phyloP scores from a whole-genome alignment of 768 basidiomycete genomes.

The Collybia nuda region DNA sequence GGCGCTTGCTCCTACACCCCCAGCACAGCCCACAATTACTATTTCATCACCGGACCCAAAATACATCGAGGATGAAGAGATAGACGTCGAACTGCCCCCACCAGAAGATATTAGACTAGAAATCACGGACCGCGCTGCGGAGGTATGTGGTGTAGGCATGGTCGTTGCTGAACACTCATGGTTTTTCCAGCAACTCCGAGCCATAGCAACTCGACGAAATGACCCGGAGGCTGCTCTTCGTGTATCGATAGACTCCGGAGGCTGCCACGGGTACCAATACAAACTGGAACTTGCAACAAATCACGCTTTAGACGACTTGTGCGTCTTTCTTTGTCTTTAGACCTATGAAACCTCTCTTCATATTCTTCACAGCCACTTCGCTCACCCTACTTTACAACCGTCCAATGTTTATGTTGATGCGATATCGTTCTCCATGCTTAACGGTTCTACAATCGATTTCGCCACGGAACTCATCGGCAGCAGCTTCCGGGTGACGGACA shows the following conservation, averaged over 20 bases:
- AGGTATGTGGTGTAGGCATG: constrained; percentile 41
- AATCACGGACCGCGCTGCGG: constrained; percentile 75
- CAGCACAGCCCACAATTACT: constrained; percentile 46
- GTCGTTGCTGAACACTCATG: constrained; percentile 1
- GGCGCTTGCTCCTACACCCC: constrained; percentile 40
- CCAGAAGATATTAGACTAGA: constrained; percentile 51
- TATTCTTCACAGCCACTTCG: constrained; percentile 52
- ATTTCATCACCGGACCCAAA: constrained; percentile 49
- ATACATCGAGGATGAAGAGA: constrained; percentile 58
- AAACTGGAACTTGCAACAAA: constrained; percentile 78
- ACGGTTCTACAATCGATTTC: constrained; percentile 88
- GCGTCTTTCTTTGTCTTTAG: constrained; percentile 26
- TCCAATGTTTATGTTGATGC: constrained; percentile 85
- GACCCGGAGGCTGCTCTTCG: constrained; percentile 69
- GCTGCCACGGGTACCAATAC: constrained; percentile 98
- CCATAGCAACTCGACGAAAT: constrained; percentile 65
- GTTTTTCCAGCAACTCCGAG: constrained; percentile 67
- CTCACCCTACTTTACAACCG: constrained; percentile 68
- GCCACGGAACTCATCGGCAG: constrained; percentile 95
- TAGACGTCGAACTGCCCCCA: constrained; percentile 61
- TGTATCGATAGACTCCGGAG: constrained; percentile 88
- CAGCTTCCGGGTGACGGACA: constrained; percentile 78
- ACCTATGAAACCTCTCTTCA: constrained; percentile 5
- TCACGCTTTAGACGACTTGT: constrained; percentile 82
- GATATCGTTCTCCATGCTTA: constrained; percentile 79